phyloP scores from a whole-genome alignment of 208 protist species.

The Trypanosoma platydactyli region DNA sequence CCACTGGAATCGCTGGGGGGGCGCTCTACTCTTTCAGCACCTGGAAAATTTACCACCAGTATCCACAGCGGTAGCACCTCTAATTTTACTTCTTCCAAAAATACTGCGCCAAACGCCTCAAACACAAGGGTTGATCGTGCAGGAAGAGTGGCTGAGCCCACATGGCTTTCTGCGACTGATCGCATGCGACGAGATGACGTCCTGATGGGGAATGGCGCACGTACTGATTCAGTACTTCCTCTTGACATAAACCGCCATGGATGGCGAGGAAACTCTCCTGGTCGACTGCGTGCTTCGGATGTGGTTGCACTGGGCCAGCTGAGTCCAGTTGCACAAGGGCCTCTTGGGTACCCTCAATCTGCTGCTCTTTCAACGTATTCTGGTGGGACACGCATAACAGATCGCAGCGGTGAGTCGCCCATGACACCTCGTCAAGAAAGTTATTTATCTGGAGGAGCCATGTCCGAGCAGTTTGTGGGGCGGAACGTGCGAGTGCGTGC shows the following conservation, averaged over 20 bases:
- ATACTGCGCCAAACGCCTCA: neutral
- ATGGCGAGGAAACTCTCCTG: neutral
- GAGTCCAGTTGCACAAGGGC: neutral
- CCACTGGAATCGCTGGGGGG: too few relatives aligned
- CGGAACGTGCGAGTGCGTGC: slow-evolving; percentile 23
- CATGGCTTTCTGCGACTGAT: slow-evolving; percentile 7
- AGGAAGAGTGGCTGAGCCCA: neutral
- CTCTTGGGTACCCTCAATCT: neutral
- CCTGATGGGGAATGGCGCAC: neutral
- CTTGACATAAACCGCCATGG: neutral
- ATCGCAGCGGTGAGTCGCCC: slow-evolving; percentile 2
- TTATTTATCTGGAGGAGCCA: neutral
- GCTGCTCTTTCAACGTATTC: slow-evolving; percentile 5
- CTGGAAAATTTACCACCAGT: neutral
- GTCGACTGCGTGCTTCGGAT: slow-evolving; percentile 7
- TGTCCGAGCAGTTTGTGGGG: slow-evolving; percentile 29
- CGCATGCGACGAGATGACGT: slow-evolving; percentile 10
- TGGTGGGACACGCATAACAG: slow-evolving; percentile 6
- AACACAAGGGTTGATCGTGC: slow-evolving; percentile 1
- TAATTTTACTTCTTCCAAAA: too few relatives aligned
- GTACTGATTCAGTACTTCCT: neutral
- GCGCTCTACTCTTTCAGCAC: neutral
- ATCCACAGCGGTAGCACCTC: neutral
- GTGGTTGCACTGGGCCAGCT: neutral
- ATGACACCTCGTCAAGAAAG: neutral